Base-by-base conservation (phyloP, 768 basidiomycete species). In the Leccinum imitatum region DNA sequence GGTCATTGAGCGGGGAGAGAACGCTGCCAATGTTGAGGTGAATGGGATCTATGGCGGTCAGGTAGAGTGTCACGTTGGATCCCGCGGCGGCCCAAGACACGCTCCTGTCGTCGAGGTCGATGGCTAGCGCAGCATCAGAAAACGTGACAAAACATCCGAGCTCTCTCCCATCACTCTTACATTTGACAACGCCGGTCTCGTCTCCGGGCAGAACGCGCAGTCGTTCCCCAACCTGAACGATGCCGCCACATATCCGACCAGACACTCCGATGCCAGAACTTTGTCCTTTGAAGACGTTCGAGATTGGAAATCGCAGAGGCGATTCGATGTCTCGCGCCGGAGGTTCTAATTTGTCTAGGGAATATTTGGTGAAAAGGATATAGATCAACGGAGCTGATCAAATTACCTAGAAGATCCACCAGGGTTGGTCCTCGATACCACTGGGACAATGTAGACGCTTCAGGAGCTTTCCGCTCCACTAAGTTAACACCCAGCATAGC, bases 221-320 rank as follows among this genome's bases (percentile, higher is more conserved):
- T 44, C 84, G 81, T 76, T 98, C 95, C 2, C 97, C 96, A 3
- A 95, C 90, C 74, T 98, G 95, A 4, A 98, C 82, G 39, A 98
- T 79, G 6, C 97, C 97, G 47, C 89, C 86, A 67, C 87, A 91
- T 48, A 98, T 77, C 53, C 95, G 78, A 17, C 97, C 97, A 23
- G 88, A 84, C 0, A 98, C 85, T 0, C 87, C 90, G 5, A 84
- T 85, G 2, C 90, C 84, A 3, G 91, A 85, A 15, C 87, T 85
- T 68, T 89, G 88, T 4, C 91, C 90, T 73, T 89, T 95, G 81
- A 96, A 98, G 4, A 98, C 92, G 71, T 99, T 98, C 13, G 94
- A 90, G 21, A 98, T 84, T 0, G 97, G 97, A 50, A 98, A 80
- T 39, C 97, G 85, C 23, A 96, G 73, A 0, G 95, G 88, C 0